Evolutionary conservation across 495 filamentous ascomycete species (phyloP), one percentile per base, ranked within the genome.

Genomic region (Penicillium bovifimosum): DNA sequence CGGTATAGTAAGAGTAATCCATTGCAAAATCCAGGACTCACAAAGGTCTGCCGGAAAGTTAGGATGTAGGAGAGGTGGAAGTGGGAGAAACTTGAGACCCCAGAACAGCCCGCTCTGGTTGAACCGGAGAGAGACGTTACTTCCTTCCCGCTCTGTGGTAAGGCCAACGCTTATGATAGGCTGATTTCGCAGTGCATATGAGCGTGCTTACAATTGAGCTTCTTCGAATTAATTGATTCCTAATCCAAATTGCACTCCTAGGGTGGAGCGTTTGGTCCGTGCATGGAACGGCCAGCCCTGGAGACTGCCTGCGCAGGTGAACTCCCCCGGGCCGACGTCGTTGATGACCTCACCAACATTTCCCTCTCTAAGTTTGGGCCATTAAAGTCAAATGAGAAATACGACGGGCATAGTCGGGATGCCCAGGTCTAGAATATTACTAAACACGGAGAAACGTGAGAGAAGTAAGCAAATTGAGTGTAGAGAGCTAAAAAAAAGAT

Each of bases 1-100:
- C 58, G 24, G 60, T 33, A 49, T 68, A 75, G 57, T 68, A 74
- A 9, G 69, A 62, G 39, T 73, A 77, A 52, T 75, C 67, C 74
- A 77, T 77, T 27, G 29, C 36, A 48, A 18, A 42, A 26, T 18
- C 14, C 11, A 28, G 32, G 33, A 36, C 10, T 33, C 16, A 16
- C 8, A 39, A 31, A 38, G 39, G 39, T 27, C 14, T 41, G 52
- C 24, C 26, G 38, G 35, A 17, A 34, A 47, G 34, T 29, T 47
- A 46, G 43, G 41, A 40, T 28, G 36, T 32, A 40, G 24, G 36
- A 28, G 41, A 38, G 17, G 24, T 14, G n/a, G 5, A 14, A 16
- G 14, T 41, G 32, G 32, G 24, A 24, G 46, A 27, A 51, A 16
- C 11, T 17, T 20, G 41, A 20, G 33, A 11, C 31, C 31, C 29